Conservation (phyloP, 768 basidiomycete species). For the Thelephora aurantiotincta region DNA sequence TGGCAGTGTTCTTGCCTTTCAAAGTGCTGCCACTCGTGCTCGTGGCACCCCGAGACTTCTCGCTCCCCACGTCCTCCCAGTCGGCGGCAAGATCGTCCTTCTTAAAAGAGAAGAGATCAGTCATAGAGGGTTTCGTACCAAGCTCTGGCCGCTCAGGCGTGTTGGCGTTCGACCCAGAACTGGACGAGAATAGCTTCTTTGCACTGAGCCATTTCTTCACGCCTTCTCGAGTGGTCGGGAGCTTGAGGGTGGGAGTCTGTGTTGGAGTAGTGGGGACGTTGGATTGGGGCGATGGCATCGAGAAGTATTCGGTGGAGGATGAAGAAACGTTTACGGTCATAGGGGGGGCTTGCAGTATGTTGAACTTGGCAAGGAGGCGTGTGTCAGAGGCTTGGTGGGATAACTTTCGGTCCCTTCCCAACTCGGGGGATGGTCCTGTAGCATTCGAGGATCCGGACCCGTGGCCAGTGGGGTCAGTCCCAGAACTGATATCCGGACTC, state of each 20-base stretch:
- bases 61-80: conserved; percentile 49
- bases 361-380: conserved; percentile 42
- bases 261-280: conserved; percentile 17
- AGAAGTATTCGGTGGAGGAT: conserved; percentile 34
- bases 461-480: conserved; percentile 29
- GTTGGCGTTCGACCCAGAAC: conserved; percentile 24
- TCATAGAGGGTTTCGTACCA: conserved; percentile 50
- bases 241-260: conserved; percentile 22
- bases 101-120: conserved; percentile 45
- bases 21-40: conserved; percentile 27
- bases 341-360: conserved; percentile 22
- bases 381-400: conserved; percentile 61
- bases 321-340: conserved; percentile 30
- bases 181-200: conserved; percentile 38
- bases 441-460: conserved; percentile 24
- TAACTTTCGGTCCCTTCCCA: conserved; percentile 42
- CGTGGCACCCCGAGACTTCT: conserved; percentile 34
- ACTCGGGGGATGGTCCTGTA: conserved; percentile 31
- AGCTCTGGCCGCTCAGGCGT: conserved; percentile 21
- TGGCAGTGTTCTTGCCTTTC: conserved; percentile 11
- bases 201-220: conserved; percentile 70
- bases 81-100: conserved; percentile 41
- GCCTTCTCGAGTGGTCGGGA: conserved; percentile 65
- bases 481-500: conserved; percentile 31
- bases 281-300: conserved; percentile 20